A percentile compares a stretch with the other conserved stretches of the same genome.
These are phyloP conservation scores for Taphrina sp. DNA, from an alignment of 1,139 yeast species.

Conservation along the genomic window DNA sequence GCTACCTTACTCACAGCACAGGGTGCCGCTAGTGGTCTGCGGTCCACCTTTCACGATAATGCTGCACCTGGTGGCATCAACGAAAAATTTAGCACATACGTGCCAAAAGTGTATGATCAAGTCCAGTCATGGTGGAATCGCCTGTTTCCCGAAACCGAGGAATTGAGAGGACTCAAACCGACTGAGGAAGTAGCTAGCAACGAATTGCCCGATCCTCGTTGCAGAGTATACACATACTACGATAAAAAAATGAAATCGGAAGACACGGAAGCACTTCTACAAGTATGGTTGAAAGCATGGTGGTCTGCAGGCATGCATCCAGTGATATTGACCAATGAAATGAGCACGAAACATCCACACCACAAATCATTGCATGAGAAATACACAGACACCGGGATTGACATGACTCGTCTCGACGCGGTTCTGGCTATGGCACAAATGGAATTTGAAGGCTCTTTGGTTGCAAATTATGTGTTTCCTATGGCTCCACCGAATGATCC, in stretches of 20 bases:
- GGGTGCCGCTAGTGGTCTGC: conserved; percentile 11
- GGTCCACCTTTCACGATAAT: conserved; percentile 15
- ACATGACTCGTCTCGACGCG: conserved; percentile 5
- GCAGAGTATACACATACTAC: conserved; percentile 12
- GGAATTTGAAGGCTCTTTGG: conserved; percentile 6
- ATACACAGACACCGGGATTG: conserved; percentile 5
- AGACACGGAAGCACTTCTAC: conserved; percentile 15
- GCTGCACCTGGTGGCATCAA: conserved; percentile 7
- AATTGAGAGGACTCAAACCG: conserved; percentile 8
- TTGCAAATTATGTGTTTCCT: conserved; percentile 4
- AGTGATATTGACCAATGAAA: conserved; percentile 12
- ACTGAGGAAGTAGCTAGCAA: neutral
- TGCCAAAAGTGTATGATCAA: conserved; percentile 6
- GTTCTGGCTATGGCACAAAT: conserved; percentile 9
- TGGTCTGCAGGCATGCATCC: conserved; percentile 13
- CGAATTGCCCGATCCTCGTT: too few species aligned
- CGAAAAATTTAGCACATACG: neutral
- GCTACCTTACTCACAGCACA: conserved; percentile 9
- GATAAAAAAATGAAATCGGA: conserved; percentile 20
- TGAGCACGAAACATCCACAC: conserved; percentile 8
- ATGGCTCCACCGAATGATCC: conserved; percentile 6
- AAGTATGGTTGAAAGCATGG: conserved; percentile 23
- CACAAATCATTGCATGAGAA: neutral
- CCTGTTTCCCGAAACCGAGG: conserved; percentile 7
- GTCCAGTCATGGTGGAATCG: conserved; percentile 24